These are phyloP conservation scores for Microascus cirrosus DNA, from an alignment of 2,329 filamentous ascomycete genomes.

Conservation along the genomic window DNA sequence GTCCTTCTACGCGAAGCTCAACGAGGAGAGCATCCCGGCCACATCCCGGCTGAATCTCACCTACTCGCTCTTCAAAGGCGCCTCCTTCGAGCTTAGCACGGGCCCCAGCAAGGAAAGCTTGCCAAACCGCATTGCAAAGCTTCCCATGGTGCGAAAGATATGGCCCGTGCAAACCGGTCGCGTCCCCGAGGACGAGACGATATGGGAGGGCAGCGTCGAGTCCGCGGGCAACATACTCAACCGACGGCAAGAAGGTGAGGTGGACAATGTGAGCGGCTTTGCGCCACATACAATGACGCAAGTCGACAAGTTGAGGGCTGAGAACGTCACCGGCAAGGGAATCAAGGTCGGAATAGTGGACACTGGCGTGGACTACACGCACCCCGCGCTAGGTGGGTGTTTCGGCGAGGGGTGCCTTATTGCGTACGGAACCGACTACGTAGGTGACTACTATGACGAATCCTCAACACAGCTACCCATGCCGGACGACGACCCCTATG, in stretches of 20 bases:
- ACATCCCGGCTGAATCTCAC: constrained; percentile 34
- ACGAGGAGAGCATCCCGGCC: constrained; percentile 12
- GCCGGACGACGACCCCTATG: constrained; percentile 41
- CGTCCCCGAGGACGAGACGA: constrained; percentile 34
- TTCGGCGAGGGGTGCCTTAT: constrained; percentile 50
- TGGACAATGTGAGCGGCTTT: constrained; percentile 22
- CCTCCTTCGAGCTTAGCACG: constrained; percentile 40
- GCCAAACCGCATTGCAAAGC: constrained; percentile 2
- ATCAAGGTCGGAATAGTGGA: constrained; percentile 43
- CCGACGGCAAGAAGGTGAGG: constrained; percentile 2
- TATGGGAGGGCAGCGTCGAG: constrained; percentile 29
- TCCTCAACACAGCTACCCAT: constrained; percentile 14
- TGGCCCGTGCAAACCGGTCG: constrained; percentile 30
- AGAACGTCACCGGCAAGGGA: constrained; percentile 36
- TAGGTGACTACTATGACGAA: constrained; percentile 42
- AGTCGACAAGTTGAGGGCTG: constrained; percentile 37
- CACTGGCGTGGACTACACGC: constrained; percentile 48
- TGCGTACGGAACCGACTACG: constrained; percentile 43
- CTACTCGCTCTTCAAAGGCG: constrained; percentile 41
- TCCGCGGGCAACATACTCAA: constrained; percentile 18
- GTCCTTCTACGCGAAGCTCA: constrained; percentile 1
- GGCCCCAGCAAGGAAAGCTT: constrained; percentile 24
- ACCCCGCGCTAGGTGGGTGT: constrained; percentile 53
- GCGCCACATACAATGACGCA: constrained; percentile 45
- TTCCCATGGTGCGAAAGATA: constrained; percentile 21